Evolutionary conservation across 495 filamentous ascomycete genomes (phyloP).

Genomic region (Podospora pseudopauciseta): DNA sequence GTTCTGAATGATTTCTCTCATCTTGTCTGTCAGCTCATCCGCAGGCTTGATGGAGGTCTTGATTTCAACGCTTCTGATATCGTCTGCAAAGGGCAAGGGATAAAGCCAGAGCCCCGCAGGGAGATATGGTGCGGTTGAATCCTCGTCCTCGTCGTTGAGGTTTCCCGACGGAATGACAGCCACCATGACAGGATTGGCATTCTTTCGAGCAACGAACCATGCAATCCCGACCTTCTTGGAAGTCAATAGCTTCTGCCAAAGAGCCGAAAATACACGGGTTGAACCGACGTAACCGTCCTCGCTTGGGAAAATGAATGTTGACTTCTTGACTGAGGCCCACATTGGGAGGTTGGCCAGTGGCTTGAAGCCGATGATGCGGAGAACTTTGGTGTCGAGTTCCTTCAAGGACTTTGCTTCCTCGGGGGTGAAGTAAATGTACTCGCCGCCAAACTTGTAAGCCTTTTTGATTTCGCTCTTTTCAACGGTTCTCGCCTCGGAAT

Average conservation of each 20-base stretch:
- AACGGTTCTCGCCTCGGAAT: slow-evolving; percentile 70
- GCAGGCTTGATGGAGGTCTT: slow-evolving; percentile 55
- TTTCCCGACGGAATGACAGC: slow-evolving; percentile 76
- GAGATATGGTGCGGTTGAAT: slow-evolving; percentile 60
- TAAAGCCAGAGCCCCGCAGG: slow-evolving; percentile 89
- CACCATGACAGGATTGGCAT: slow-evolving; percentile 71
- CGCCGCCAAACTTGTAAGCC: slow-evolving; percentile 93
- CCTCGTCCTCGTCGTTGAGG: slow-evolving; percentile 60
- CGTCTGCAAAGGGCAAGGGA: slow-evolving; percentile 86
- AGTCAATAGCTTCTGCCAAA: slow-evolving; percentile 80
- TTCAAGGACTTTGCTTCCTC: slow-evolving; percentile 77
- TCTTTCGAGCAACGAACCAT: slow-evolving; percentile 83
- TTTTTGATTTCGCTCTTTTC: slow-evolving; percentile 82
- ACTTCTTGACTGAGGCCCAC: slow-evolving; percentile 82
- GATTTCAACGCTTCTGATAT: slow-evolving; percentile 66
- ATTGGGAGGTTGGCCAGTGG: slow-evolving; percentile 66
- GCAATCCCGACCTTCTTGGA: slow-evolving; percentile 75
- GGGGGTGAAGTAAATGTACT: slow-evolving; percentile 77
- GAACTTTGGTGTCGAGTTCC: slow-evolving; percentile 64
- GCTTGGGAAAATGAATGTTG: slow-evolving; percentile 90
- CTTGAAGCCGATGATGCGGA: slow-evolving; percentile 95
- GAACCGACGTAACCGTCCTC: slow-evolving; percentile 88
- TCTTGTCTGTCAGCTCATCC: slow-evolving; percentile 68
- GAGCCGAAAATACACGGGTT: slow-evolving; percentile 84
- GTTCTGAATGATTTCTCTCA: slow-evolving; percentile 78